phyloP scores from a whole-genome alignment of 2,329 filamentous ascomycete species.

The Aspergillus ochraceus region DNA sequence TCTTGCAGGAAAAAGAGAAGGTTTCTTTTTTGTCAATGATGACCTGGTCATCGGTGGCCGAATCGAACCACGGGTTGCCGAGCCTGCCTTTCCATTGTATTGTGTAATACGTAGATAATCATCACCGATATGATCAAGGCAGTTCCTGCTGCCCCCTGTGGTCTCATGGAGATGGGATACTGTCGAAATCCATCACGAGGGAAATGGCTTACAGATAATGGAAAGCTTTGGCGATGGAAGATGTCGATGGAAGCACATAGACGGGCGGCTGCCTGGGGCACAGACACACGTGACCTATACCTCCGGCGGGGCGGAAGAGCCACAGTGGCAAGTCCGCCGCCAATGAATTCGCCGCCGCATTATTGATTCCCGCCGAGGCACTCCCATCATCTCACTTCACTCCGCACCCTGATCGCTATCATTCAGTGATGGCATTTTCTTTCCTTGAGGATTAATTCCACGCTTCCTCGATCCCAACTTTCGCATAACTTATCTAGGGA shows the following conservation, averaged over 20 bases:
- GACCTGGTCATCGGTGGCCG: slow-evolving; percentile 1
- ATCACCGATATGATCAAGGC: neutral
- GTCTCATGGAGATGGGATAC: neutral
- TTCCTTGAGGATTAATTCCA: slow-evolving; percentile 13
- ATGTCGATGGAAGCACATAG: neutral
- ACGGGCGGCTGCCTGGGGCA: neutral
- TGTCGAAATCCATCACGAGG: neutral
- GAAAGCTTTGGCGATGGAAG: neutral
- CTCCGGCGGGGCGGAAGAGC: neutral
- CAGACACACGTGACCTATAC: neutral
- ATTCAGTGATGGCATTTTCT: slow-evolving; percentile 27
- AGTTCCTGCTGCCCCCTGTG: neutral
- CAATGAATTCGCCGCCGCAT: slow-evolving; percentile 1
- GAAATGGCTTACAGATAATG: neutral
- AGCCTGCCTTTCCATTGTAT: neutral
- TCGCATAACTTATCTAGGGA: slow-evolving; percentile 12
- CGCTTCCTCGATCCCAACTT: slow-evolving; percentile 1
- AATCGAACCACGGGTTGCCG: slow-evolving; percentile 10
- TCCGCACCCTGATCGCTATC: slow-evolving; percentile 19
- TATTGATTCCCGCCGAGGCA: slow-evolving; percentile 4
- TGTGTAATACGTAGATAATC: neutral
- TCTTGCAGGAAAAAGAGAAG: neutral
- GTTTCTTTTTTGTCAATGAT: neutral
- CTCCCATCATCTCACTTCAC: slow-evolving; percentile 1
- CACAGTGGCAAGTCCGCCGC: neutral